A percentile compares a stretch with the other conserved stretches of the same genome.
These are phyloP conservation scores for Tetraselmis striata DNA, from an alignment of 139 green algal genomes.

Conservation along the genomic window DNA sequence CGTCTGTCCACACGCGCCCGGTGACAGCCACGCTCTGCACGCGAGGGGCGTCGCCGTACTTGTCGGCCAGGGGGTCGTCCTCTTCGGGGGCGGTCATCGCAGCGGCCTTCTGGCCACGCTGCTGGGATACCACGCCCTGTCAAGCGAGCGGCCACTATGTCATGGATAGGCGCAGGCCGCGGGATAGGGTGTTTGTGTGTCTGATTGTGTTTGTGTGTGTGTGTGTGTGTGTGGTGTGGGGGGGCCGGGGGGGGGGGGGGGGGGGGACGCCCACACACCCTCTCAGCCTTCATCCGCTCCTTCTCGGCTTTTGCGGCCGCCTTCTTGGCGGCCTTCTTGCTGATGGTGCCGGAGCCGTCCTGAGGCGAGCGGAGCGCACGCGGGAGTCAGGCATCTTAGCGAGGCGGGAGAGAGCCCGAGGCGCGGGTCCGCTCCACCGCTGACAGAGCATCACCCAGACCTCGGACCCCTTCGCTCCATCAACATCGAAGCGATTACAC, in stretches of 20 bases:
- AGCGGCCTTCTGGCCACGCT: slow-evolving; percentile 57
- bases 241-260: no score
- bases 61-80: slow-evolving; percentile 74
- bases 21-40: slow-evolving; percentile 67
- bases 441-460: no score
- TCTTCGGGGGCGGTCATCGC: slow-evolving; percentile 55
- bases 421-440: no score
- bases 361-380: background rate
- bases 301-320: slow-evolving; percentile 55
- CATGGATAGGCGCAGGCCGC: no score
- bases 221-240: no score
- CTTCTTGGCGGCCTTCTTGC: slow-evolving; percentile 44
- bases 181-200: no score
- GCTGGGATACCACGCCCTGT: slow-evolving; percentile 33
- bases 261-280: no score
- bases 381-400: no score
- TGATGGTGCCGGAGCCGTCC: background rate
- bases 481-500: no score
- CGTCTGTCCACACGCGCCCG: slow-evolving; percentile 44
- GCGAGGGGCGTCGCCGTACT: slow-evolving; percentile 83
- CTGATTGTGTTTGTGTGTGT: no score
- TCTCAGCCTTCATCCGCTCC: slow-evolving; percentile 45
- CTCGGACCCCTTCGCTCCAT: no score
- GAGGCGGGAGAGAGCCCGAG: no score
- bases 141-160: background rate